Conservation (phyloP, 2,329 filamentous ascomycete species). For the Aspergillus sergii region DNA sequence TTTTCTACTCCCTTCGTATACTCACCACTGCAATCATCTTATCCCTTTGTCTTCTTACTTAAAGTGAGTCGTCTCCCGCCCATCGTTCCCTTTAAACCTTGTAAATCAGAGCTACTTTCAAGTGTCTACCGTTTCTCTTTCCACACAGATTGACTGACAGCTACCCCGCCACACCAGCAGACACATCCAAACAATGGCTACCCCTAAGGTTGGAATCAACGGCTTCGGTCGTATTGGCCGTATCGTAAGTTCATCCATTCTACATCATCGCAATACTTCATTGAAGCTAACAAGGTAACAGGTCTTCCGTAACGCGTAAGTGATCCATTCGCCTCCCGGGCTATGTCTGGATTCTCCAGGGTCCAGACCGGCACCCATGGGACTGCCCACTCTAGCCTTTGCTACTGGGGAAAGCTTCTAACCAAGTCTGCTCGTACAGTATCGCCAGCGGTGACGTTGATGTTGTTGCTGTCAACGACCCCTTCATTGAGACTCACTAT, state of each 20-base stretch:
- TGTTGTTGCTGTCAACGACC: slow-evolving; percentile 97
- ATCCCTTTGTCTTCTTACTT: slow-evolving; percentile 10
- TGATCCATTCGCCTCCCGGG: slow-evolving; percentile 27
- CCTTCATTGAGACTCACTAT: slow-evolving; percentile 97
- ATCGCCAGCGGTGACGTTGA: slow-evolving; percentile 86
- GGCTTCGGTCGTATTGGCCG: slow-evolving; percentile 99
- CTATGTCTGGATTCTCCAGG: not conserved
- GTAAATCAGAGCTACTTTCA: not conserved
- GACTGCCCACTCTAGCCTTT: not conserved
- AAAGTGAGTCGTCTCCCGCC: slow-evolving; percentile 18
- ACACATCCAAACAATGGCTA: slow-evolving; percentile 37
- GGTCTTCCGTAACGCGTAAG: slow-evolving; percentile 94
- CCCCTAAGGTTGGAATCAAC: slow-evolving; percentile 81
- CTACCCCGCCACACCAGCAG: slow-evolving; percentile 27
- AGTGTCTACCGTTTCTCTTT: slow-evolving; percentile 6
- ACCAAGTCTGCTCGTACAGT: slow-evolving; percentile 42
- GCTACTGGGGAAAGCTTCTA: not conserved
- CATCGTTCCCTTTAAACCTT: not conserved
- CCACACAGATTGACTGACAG: slow-evolving; percentile 25
- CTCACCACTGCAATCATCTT: slow-evolving; percentile 9
- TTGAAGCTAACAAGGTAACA: slow-evolving; percentile 32
- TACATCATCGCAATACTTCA: not conserved
- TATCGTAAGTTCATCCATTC: slow-evolving; percentile 61
- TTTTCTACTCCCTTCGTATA: slow-evolving; percentile 19
- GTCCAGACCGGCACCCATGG: not conserved